Evolutionary conservation across 2,329 filamentous ascomycete genomes (phyloP).

Genomic region (Colletotrichum scovillei): DNA sequence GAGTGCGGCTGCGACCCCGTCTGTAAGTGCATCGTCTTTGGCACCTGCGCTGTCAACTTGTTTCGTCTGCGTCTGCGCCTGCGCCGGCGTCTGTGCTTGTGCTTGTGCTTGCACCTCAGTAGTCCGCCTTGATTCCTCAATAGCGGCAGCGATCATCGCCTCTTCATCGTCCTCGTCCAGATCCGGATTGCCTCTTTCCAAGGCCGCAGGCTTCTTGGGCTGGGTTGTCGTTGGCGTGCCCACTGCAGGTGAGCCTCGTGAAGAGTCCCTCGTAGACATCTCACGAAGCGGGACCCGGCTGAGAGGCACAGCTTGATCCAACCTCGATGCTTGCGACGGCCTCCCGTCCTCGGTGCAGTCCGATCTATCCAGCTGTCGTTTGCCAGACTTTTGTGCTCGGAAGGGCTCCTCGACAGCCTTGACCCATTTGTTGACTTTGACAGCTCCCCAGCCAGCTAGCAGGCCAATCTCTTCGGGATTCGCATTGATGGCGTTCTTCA

Average conservation of each 20-base stretch:
- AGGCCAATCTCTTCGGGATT: slow-evolving; percentile 85
- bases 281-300: slow-evolving; percentile 55
- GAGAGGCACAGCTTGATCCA: slow-evolving; percentile 53
- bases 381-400: slow-evolving; percentile 77
- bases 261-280: slow-evolving; percentile 43
- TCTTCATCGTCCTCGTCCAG: slow-evolving; percentile 60
- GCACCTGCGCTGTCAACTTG: slow-evolving; percentile 28
- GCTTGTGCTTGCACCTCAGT: slow-evolving; percentile 38
- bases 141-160: slow-evolving; percentile 59
- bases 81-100: slow-evolving; percentile 37
- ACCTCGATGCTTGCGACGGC: slow-evolving; percentile 40
- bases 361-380: slow-evolving; percentile 44
- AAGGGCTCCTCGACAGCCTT: slow-evolving; percentile 88
- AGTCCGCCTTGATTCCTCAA: slow-evolving; percentile 58
- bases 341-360: slow-evolving; percentile 41
- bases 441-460: slow-evolving; percentile 94
- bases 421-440: slow-evolving; percentile 91
- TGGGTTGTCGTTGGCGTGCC: slow-evolving; percentile 20
- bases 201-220: slow-evolving; percentile 43
- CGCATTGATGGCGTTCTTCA: slow-evolving; percentile 89
- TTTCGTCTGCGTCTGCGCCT: slow-evolving; percentile 35
- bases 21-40: slow-evolving; percentile 60
- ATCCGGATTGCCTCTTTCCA: slow-evolving; percentile 52
- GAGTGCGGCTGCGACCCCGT: slow-evolving; percentile 70
- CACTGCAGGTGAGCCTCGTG: slow-evolving; percentile 38